A percentile compares a stretch with the other conserved stretches of the same genome.
Conservation (phyloP, 2,329 filamentous ascomycete species). For the Venturia nashicola region DNA sequence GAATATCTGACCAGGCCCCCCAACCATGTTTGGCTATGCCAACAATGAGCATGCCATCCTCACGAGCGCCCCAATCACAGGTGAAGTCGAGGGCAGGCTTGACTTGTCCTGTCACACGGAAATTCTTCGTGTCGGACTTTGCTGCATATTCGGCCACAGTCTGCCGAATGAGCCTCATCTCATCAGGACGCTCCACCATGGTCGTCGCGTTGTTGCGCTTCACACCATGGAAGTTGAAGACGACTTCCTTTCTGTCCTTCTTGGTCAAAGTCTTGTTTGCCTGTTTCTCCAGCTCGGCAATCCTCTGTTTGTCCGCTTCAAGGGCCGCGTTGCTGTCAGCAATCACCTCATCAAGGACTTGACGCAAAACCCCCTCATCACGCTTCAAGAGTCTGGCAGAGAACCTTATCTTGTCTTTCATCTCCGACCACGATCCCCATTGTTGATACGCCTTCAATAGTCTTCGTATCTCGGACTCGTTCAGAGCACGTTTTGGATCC, state of each 20-base stretch:
- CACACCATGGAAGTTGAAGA: constrained; percentile 87
- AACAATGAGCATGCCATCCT: constrained; percentile 94
- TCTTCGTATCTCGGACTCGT: constrained; percentile 85
- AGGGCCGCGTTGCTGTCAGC: constrained; percentile 59
- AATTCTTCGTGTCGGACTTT: constrained; percentile 58
- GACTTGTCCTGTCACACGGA: constrained; percentile 80
- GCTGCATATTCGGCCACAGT: constrained; percentile 42
- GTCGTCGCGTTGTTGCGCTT: constrained; percentile 96
- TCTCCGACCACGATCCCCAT: constrained; percentile 80
- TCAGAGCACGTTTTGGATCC: constrained; percentile 81
- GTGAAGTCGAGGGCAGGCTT: constrained; percentile 77
- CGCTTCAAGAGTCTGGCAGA: constrained; percentile 77
- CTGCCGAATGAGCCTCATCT: constrained; percentile 73
- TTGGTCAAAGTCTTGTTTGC: constrained; percentile 76
- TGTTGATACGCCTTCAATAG: constrained; percentile 83
- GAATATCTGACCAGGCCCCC: constrained; percentile 88
- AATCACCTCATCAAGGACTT: constrained; percentile 65
- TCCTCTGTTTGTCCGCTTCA: constrained; percentile 48
- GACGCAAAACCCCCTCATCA: constrained; percentile 66
- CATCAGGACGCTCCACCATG: constrained; percentile 77
- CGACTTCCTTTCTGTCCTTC: constrained; percentile 93
- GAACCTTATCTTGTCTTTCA: constrained; percentile 65
- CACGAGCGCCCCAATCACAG: constrained; percentile 81
- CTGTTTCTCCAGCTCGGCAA: constrained; percentile 53
- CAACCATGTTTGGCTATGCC: constrained; percentile 91